A percentile compares a stretch with the other conserved stretches of the same genome.
Evolutionary conservation across 345 rosid genomes (phyloP).

Genomic region (Bruguiera gymnorhiza): DNA sequence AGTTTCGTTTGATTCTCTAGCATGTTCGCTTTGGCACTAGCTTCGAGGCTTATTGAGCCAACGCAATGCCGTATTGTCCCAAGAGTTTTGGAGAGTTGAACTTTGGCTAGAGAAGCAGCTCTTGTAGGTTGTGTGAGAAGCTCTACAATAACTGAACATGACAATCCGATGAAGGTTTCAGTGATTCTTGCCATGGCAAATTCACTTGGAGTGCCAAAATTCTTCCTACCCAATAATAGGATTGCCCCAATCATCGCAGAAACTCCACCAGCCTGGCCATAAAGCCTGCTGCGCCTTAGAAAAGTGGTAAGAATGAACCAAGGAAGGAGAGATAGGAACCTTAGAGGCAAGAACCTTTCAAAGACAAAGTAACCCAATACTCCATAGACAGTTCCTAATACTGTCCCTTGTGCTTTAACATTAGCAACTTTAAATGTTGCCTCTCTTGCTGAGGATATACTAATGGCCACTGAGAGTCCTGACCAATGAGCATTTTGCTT

Average conservation of each 20-base stretch:
- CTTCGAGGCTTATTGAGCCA: slow-evolving; percentile 37
- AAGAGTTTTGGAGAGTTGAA: slow-evolving; percentile 46
- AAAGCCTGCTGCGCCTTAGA: slow-evolving; percentile 63
- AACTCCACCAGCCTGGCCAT: slow-evolving; percentile 83
- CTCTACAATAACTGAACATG: slow-evolving; percentile 65
- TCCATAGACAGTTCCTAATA: slow-evolving; percentile 82
- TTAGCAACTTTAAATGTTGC: slow-evolving; percentile 78
- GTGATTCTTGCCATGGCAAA: slow-evolving; percentile 81
- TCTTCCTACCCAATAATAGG: slow-evolving; percentile 67
- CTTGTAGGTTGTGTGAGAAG: slow-evolving; percentile 58
- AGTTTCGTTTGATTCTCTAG: slow-evolving; percentile 47
- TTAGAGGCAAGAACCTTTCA: slow-evolving; percentile 53
- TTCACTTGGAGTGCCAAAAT: slow-evolving; percentile 73
- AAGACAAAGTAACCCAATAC: slow-evolving; percentile 78
- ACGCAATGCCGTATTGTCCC: slow-evolving; percentile 43
- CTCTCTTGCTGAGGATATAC: slow-evolving; percentile 60
- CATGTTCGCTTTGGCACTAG: slow-evolving; percentile 25
- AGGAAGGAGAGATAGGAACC: slow-evolving; percentile 78
- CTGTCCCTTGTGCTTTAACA: slow-evolving; percentile 88
- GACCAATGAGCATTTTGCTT: slow-evolving; percentile 77
- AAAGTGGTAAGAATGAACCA: slow-evolving; percentile 78
- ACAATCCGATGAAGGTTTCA: slow-evolving; percentile 80
- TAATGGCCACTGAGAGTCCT: slow-evolving; percentile 70
- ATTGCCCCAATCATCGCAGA: slow-evolving; percentile 82
- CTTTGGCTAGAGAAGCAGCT: slow-evolving; percentile 66